Conservation (phyloP, 169 alveolate species). For the Cryptosporidium sp. region DNA sequence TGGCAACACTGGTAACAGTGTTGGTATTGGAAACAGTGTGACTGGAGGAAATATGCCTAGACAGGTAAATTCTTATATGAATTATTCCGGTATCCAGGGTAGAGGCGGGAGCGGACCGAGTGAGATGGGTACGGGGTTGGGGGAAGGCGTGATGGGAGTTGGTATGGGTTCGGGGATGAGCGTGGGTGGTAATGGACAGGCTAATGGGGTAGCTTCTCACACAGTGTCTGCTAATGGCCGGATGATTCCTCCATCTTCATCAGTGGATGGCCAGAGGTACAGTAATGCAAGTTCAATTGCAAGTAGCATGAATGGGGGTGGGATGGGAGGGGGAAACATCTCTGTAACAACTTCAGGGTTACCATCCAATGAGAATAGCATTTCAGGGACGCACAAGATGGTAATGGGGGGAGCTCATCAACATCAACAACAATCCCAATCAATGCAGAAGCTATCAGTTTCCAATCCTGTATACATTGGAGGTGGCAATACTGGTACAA, state of each 20-base stretch:
- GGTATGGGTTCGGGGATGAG: neutral
- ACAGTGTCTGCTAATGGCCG: neutral
- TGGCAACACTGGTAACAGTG: neutral
- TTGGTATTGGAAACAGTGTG: neutral
- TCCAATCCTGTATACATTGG: conserved; percentile 21
- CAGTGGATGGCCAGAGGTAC: conserved; percentile 1
- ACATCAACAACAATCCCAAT: conserved; percentile 1
- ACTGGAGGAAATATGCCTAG: neutral
- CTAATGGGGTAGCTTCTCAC: neutral
- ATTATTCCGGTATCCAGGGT: neutral
- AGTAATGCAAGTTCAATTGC: neutral
- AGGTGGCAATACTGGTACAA: neutral
- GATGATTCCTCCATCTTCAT: neutral
- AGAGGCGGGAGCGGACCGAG: neutral
- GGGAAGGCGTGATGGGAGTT: neutral
- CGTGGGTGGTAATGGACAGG: conserved; percentile 7
- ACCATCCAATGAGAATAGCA: conserved; percentile 7
- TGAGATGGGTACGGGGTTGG: neutral
- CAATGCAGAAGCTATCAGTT: neutral
- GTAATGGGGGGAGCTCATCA: conserved; percentile 1
- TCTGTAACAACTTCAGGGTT: conserved; percentile 6
- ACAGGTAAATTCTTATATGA: neutral
- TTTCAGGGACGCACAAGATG: neutral
- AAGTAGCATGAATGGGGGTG: neutral
- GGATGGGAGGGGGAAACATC: neutral